Evolutionary conservation across 768 basidiomycete genomes (phyloP), one percentile per base, ranked within the genome.

Genomic region (Paxillus involutus): DNA sequence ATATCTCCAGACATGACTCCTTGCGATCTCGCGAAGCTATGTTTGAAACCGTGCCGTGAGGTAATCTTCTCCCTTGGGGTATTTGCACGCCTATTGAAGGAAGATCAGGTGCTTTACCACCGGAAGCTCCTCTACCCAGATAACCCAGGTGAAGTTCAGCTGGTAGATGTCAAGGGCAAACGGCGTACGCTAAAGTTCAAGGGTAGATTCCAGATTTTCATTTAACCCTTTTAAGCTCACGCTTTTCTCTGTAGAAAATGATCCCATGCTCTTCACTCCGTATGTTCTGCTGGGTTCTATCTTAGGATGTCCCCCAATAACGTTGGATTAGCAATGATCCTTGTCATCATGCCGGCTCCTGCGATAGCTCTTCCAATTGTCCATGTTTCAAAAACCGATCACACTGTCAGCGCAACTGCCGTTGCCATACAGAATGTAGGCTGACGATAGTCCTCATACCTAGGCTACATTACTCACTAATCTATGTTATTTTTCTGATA

Each of bases 1-100:
- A 63, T 80, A 21, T 69, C 73, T 0, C 79, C 79, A 7, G 76
- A 83, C 44, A 62, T 71, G 4, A 64, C 71, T 0, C 74, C 84
- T 0, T 88, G 87, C 56, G 77, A 83, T 44, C 66, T 88, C 12
- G 80, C 83, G 16, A 62, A 71, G 1, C 67, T 88, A 14, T 80
- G 80, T 63, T 72, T 73, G 10, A 84, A 80, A 56, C 80, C 84
- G 6, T 89, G 88, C 64, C 66, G 68, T 29, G 83, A 89, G 73
- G 87, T 85, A 51, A 47, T 26, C 51, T 19, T 26, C 29, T 44
- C 26, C 24, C 16, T 24, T 40, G 5, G 19, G 32, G 30, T 40
- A 17, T 5, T 39, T 26, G 8, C 30, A 32, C 32, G 10, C 30
- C n/a, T 47, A 1, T 46, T 59, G 44, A 64, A 44, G 47, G 19